Evolutionary conservation across 2,329 filamentous ascomycete genomes (phyloP), one percentile per base, ranked within the genome.

Genomic region (Colletotrichum magnum): DNA sequence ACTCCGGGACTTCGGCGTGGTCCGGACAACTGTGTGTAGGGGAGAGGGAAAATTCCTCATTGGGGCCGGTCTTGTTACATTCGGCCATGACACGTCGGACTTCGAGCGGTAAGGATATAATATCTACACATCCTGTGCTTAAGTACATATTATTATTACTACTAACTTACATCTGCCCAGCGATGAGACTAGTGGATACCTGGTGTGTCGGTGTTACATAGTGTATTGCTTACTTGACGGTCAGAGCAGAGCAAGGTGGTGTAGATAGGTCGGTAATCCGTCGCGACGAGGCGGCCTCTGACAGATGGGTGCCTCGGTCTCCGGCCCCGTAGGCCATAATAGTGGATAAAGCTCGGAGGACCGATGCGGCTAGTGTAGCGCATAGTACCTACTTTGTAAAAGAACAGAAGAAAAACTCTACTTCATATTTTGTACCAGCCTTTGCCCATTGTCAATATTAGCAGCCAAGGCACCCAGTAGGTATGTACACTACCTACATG

Each of bases 61-160:
- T 53, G 13, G 41, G 16, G 12, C 9, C 7, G 9, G 5, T 53
- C 28, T 52, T 47, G 58, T 51, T 28, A 47, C 54, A 58, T 54
- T 68, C 61, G 61, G 48, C 58, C 66, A 48, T 65, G 50, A 32
- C n/a, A 45, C n/a, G 54, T 69, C 54, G 66, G 66, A 65, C 36
- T 65, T 69, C 54, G 66, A 65, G 52, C 21, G 21, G 21, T 18
- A 54, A 53, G 24, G 13, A 13, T 24, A 43, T 16, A 43, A 3
- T 43, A 43, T 10, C 39, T 12, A 43, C 10, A 12, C 10, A 13
- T 50, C 32, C 36, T 18, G 18, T 18, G 18, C 18, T 18, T 18
- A 18, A 32, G 28, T 32, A 32, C 28, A 32, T 32, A 32, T 1
- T 32, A 32, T 9, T 9, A 9, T 2, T 32, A 32, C 28, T 32